phyloP scores from a whole-genome alignment of 768 basidiomycete species.

The Boletellus ananiceps region DNA sequence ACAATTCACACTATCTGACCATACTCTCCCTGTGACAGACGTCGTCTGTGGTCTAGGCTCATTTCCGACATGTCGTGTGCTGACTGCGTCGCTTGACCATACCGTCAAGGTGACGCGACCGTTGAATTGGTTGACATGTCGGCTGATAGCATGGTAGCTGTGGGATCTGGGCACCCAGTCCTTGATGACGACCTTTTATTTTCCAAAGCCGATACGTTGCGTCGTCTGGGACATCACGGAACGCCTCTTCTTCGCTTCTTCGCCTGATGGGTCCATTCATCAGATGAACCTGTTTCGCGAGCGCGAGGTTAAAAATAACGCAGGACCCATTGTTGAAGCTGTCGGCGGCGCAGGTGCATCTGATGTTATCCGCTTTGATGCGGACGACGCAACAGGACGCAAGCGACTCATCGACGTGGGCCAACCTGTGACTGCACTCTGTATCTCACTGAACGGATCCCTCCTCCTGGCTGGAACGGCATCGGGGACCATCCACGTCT shows the following conservation, averaged over 20 bases:
- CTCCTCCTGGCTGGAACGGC: constrained; percentile 80
- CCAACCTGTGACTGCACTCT: constrained; percentile 65
- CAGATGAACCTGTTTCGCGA: constrained; percentile 76
- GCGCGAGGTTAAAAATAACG: constrained; percentile 45
- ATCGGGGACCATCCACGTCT: constrained; percentile 67
- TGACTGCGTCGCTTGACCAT: constrained; percentile 84
- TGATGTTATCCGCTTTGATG: constrained; percentile 68
- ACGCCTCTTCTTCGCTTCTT: constrained; percentile 84
- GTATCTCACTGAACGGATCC: constrained; percentile 74
- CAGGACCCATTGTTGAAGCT: constrained; percentile 55
- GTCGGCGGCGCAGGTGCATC: constrained; percentile 68
- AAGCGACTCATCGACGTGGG: constrained; percentile 67
- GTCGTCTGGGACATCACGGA: constrained; percentile 82
- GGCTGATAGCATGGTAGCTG: constrained; percentile 42
- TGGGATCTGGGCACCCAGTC: constrained; percentile 76
- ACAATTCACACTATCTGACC: constrained; percentile 80
- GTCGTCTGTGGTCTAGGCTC: constrained; percentile 73
- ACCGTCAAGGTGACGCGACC: constrained; percentile 71
- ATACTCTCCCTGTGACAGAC: constrained; percentile 86
- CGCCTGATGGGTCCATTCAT: constrained; percentile 67
- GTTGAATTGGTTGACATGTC: constrained; percentile 10
- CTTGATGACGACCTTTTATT: constrained; percentile 82
- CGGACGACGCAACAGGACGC: constrained; percentile 41
- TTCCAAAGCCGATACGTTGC: constrained; percentile 68
- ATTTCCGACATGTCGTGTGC: constrained; percentile 71